Evolutionary conservation across 352 stramenopile species (phyloP), one percentile per base, ranked within the genome.

Genomic region (Blastocystis sp.): DNA sequence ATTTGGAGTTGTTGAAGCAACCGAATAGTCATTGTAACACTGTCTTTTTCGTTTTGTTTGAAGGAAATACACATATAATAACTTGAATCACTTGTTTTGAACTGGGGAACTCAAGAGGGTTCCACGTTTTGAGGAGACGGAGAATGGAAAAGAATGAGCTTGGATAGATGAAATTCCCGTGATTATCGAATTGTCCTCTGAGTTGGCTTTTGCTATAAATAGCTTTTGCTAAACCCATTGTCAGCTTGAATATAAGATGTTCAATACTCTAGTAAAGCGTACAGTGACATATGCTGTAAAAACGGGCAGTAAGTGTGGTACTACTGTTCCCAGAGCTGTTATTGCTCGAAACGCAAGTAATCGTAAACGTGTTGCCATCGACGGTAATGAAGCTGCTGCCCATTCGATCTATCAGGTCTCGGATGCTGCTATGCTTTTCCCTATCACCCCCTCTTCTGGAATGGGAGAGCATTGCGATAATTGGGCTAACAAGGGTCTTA

Each of bases 1-100:
- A 81, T 91, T 94, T 89, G 93, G 93, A 51, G 95, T 96, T 77
- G 91, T 93, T 74, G 93, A 96, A 87, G 93, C 88, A 27, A 88
- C 49, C 7, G 88, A 90, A 24, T 90, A 29, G 29, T 63, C 49
- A n/a, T 11, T 66, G 57, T 66, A 66, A 37, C 21, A 66, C 37
- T 66, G 16, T 66, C 49, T 21, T 66, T 66, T 21, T 29, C n/a
- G n/a, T 0, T 11, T 66, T 11, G 27, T 7, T 66, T 21, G 7
- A 12, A 37, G 11, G 57, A 66, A 66, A 32, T 29, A 66, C 57
- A 12, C 57, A 66, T 12, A 37, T 29, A 7, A 29, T 66, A 57
- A 57, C 49, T 12, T 12, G 49, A 57, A 21, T 21, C 49, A 21
- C 12, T 21, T 21, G 21, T 12, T 57, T 12, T 12, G 21, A 21